phyloP scores from a whole-genome alignment of 441 rosid genomes.

The Eutrema salsugineum region DNA sequence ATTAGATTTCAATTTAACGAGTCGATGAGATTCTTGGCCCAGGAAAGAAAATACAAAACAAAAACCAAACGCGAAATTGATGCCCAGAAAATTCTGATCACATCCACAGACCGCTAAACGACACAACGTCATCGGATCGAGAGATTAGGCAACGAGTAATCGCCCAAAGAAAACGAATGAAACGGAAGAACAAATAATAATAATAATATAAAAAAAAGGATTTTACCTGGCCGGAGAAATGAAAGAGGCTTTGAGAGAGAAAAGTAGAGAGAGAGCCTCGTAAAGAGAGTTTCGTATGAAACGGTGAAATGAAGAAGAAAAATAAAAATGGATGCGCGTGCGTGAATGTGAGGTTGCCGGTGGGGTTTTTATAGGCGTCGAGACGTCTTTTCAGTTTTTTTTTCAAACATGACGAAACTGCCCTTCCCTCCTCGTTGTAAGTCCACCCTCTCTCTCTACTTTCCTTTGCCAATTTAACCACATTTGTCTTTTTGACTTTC shows the following conservation, averaged over 20 bases:
- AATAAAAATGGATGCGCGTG: slow-evolving; percentile 23
- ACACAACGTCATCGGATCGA: slow-evolving; percentile 16
- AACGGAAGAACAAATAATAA: background rate
- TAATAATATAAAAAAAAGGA: background rate
- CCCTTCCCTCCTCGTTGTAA: slow-evolving; percentile 13
- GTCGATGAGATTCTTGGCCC: background rate
- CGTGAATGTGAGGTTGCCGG: slow-evolving; percentile 24
- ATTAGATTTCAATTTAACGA: slow-evolving; percentile 9
- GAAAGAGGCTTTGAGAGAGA: slow-evolving; percentile 13
- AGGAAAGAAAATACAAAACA: background rate
- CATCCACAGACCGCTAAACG: slow-evolving; percentile 10
- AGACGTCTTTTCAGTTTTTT: background rate
- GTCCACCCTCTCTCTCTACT: slow-evolving; percentile 25
- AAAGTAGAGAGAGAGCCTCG: slow-evolving; percentile 20
- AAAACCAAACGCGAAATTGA: background rate
- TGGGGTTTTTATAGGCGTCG: slow-evolving; percentile 22
- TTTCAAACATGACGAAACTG: background rate
- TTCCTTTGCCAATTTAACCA: slow-evolving; percentile 21
- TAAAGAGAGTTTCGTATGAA: slow-evolving; percentile 35
- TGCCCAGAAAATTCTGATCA: slow-evolving; percentile 12
- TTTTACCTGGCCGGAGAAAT: slow-evolving; percentile 18
- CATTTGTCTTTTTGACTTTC: slow-evolving; percentile 31
- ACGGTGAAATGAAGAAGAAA: slow-evolving; percentile 26
- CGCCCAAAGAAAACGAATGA: background rate
- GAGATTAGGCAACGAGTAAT: background rate